Conservation (phyloP, 108 stramenopile genomes). For the Nitzschia sp. region DNA sequence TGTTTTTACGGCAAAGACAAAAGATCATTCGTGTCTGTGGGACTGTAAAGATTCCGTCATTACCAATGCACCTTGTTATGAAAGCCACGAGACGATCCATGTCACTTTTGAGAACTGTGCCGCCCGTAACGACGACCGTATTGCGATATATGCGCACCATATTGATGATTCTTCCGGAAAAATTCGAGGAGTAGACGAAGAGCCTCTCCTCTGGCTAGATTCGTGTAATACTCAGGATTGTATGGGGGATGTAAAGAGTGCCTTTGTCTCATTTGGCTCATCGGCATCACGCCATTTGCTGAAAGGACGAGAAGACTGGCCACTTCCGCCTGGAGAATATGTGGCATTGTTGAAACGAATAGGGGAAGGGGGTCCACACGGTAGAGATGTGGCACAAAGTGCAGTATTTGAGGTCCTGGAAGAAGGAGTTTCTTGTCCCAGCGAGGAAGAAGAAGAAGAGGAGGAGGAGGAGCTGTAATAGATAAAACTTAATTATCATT, state of each 20-base stretch:
- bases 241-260: neutral
- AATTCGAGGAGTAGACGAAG: neutral
- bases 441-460: neutral
- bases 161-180: neutral
- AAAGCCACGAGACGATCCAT: neutral
- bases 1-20: slow-evolving; percentile 1
- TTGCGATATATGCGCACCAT: slow-evolving; percentile 6
- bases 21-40: neutral
- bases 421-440: neutral
- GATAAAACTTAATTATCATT: neutral
- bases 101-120: slow-evolving; percentile 13
- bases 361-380: neutral
- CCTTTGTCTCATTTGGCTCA: neutral
- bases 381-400: neutral
- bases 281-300: neutral
- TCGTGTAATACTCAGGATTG: neutral
- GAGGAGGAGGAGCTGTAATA: too few relatives aligned
- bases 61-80: neutral
- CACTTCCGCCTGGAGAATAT: slow-evolving; percentile 10
- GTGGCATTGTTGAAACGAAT: neutral
- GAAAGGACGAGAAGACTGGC: neutral
- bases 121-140: slow-evolving; percentile 2
- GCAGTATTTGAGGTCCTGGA: neutral
- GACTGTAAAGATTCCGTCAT: slow-evolving; percentile 2
- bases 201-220: slow-evolving; percentile 10